Percentiles rank a stretch among this genome's conserved stretches.
Evolutionary conservation across 192 early-diverging fungal genomes (phyloP).

Genomic region (Thamnidium elegans): DNA sequence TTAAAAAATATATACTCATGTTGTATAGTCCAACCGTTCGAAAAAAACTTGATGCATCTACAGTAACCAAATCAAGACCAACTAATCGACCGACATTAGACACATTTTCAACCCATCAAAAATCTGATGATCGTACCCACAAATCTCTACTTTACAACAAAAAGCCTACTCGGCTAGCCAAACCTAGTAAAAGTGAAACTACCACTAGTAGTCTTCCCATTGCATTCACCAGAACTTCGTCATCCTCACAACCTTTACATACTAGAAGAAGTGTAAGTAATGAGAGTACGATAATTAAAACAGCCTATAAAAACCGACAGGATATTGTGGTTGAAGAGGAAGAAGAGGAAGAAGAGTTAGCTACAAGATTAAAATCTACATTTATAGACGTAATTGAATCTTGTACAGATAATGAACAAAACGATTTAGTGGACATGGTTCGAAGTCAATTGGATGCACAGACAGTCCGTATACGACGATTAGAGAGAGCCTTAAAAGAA

Average conservation of each 20-base stretch:
- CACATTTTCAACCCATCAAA: too few relatives aligned
- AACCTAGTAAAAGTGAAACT: conserved; percentile 4
- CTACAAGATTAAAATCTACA: not conserved
- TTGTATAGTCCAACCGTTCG: too few relatives aligned
- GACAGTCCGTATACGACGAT: not conserved
- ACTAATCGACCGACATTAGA: too few relatives aligned
- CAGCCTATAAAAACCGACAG: not conserved
- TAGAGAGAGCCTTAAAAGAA: conserved; percentile 5
- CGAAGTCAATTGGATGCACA: conserved; percentile 10
- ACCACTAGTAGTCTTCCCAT: not conserved
- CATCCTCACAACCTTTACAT: too few relatives aligned
- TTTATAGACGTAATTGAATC: conserved; percentile 1
- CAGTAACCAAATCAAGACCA: too few relatives aligned
- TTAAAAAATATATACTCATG: too few relatives aligned
- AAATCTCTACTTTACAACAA: too few relatives aligned
- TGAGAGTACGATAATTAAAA: not conserved
- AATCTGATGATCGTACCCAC: too few relatives aligned
- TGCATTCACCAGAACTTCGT: not conserved
- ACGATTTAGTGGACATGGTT: not conserved
- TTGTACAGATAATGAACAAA: not conserved
- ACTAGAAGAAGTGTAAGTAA: not conserved
- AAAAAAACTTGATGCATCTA: too few relatives aligned
- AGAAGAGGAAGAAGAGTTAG: not conserved
- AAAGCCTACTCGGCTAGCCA: not conserved
- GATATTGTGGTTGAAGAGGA: not conserved